phyloP scores from a whole-genome alignment of 257 asterid genomes.

The Solanum virginianum region DNA sequence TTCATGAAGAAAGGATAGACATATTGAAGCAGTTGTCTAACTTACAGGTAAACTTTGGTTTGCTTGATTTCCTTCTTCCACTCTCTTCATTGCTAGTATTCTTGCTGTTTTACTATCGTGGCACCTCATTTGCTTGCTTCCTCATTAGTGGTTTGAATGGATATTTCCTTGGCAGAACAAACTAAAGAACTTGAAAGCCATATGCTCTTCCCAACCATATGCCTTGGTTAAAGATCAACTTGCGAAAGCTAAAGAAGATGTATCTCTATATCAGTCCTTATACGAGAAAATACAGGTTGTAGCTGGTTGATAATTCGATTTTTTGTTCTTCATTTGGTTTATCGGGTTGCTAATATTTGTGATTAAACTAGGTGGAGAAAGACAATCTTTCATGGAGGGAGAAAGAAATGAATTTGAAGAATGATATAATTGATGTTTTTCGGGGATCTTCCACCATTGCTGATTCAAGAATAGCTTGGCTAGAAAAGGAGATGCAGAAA shows the following conservation, averaged over 20 bases:
- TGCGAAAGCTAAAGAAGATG: constrained; percentile 60
- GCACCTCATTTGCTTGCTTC: neutral
- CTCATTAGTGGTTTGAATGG: constrained; percentile 5
- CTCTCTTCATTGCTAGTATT: neutral
- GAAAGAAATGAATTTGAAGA: constrained; percentile 63
- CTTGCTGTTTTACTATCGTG: neutral
- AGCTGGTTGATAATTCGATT: constrained; percentile 20
- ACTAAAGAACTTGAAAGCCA: constrained; percentile 53
- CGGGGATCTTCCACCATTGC: constrained; percentile 59
- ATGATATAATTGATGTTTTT: constrained; percentile 63
- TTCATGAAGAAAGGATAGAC: constrained; percentile 74
- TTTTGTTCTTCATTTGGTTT: neutral
- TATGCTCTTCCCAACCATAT: constrained; percentile 69
- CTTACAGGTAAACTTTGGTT: constrained; percentile 57
- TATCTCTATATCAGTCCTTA: constrained; percentile 55
- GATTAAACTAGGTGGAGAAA: constrained; percentile 56
- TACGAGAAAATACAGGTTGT: constrained; percentile 91
- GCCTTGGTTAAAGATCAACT: constrained; percentile 64
- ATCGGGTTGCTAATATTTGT: neutral
- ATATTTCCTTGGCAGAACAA: constrained; percentile 48
- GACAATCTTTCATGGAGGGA: constrained; percentile 86
- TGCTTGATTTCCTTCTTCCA: neutral
- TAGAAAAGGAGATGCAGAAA: constrained; percentile 59
- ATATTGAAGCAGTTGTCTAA: constrained; percentile 53
- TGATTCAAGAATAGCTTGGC: constrained; percentile 59